phyloP scores from a whole-genome alignment of 1,284 basidiomycete species.

The Neolentinus lepideus region DNA sequence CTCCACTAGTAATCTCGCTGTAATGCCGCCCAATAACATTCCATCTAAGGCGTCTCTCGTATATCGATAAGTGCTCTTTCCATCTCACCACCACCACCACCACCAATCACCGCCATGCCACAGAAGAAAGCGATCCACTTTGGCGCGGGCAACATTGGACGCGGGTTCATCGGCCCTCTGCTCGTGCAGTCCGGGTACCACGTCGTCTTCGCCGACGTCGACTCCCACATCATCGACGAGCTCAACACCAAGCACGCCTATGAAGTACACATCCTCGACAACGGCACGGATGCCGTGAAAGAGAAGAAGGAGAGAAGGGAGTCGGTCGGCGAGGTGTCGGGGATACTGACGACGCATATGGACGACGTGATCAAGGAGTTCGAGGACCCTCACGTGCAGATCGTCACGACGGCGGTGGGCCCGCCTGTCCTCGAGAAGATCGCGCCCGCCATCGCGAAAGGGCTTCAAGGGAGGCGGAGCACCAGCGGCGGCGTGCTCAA shows the following conservation, averaged over 20 bases:
- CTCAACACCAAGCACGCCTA: slow-evolving; percentile 19
- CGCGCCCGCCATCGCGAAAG: slow-evolving; percentile 19
- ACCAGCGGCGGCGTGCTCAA: slow-evolving; percentile 19
- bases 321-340: slow-evolving; percentile 22
- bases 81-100: neutral
- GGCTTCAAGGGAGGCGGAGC: slow-evolving; percentile 16
- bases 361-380: slow-evolving; percentile 21
- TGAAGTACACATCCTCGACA: slow-evolving; percentile 20
- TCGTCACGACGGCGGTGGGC: slow-evolving; percentile 33
- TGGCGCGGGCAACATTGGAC: slow-evolving; percentile 33
- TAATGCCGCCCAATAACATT: no score
- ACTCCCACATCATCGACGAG: slow-evolving; percentile 18
- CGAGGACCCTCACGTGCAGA: slow-evolving; percentile 19
- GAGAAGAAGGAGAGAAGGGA: slow-evolving; percentile 10
- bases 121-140: slow-evolving; percentile 22
- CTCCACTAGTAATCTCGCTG: no score
- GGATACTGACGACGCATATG: slow-evolving; percentile 21
- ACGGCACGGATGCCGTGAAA: neutral
- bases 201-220: slow-evolving; percentile 25
- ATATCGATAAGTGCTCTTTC: no score
- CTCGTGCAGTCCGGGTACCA: slow-evolving; percentile 30
- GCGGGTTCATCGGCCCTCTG: slow-evolving; percentile 34
- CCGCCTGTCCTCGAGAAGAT: slow-evolving; percentile 19
- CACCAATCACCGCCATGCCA: neutral
- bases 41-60: neutral